Evolutionary conservation across 805 yeast species (phyloP), one percentile per base, ranked within the genome.

Genomic region (Yarrowia sp.): DNA sequence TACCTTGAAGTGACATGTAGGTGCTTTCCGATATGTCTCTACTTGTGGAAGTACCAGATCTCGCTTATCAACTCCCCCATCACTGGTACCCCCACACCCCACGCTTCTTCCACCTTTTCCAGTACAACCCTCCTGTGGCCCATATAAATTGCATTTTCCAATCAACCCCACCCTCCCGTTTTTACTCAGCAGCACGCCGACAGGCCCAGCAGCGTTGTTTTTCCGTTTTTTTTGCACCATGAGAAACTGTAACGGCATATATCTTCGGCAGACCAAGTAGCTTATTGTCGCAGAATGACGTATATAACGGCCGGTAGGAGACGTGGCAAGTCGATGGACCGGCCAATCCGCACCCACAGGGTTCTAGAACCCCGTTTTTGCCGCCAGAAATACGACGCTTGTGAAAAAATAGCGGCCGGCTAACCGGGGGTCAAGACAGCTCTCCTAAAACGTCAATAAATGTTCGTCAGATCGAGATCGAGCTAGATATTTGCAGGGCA

Each of bases 241-340:
- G 33, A n/a, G 10, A 17, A 49, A 49, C 55, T 49, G 55, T 49
- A 49, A 49, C 55, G 55, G 55, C 55, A 49, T 49, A 49, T 49
- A n/a, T 49, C 55, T 49, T 33, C 55, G 55, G 46, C 20, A 6
- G 46, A 43, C 17, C 8, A 6, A n/a, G 52, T 14, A 9, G 13
- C 30, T 9, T 4, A 9, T 14, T 9, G 7, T 30, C 4, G 52
- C 52, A 15, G 36, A 1, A 17, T 17, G 24, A 19, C 52, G 52
- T 46, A 14, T 20, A 4, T 12, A 46, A 46, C 33, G 34, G 47
- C 20, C 12, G 3, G 12, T 0, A 8, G 9, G 12, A 10, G 44
- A 40, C 19, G 19, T 9, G 5, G 7, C 10, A 19, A 44, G 47
- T 44, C 47, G 47, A 12, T 30, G 10, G 42, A 39, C 42, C 15